Percentiles rank a stretch among this genome's conserved stretches.
Conservation (phyloP, 768 basidiomycete genomes). For the Tricholoma flavovirens region DNA sequence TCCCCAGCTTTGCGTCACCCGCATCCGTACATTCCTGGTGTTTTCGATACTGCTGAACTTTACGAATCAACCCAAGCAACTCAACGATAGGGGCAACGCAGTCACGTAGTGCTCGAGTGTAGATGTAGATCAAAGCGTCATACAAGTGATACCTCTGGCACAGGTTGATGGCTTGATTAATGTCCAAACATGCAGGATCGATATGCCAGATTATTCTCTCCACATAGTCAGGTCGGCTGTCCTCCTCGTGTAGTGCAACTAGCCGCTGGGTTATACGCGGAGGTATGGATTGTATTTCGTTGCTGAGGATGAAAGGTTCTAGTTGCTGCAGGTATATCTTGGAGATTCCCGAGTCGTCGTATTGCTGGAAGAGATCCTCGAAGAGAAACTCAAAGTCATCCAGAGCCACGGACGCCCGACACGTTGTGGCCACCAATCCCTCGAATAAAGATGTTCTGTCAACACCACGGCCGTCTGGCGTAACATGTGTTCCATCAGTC, state of each 20-base stretch:
- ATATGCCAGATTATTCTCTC: constrained; percentile 96
- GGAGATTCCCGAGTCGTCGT: constrained; percentile 77
- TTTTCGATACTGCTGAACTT: constrained; percentile 52
- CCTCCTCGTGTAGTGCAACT: constrained; percentile 70
- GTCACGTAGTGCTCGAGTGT: constrained; percentile 82
- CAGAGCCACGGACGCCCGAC: constrained; percentile 75
- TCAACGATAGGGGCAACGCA: constrained; percentile 88
- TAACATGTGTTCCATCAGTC: constrained; percentile 80
- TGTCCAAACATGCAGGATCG: constrained; percentile 83
- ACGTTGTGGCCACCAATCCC: constrained; percentile 71
- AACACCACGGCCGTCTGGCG: constrained; percentile 82
- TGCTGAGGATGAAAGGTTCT: constrained; percentile 75
- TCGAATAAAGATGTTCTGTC: constrained; percentile 90
- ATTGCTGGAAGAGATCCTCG: constrained; percentile 89
- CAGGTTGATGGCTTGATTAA: constrained; percentile 85
- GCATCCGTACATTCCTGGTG: constrained; percentile 27
- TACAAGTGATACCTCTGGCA: constrained; percentile 82
- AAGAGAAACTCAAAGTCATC: constrained; percentile 83
- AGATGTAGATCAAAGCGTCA: constrained; percentile 93
- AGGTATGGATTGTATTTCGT: constrained; percentile 68
- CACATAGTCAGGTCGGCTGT: constrained; percentile 63
- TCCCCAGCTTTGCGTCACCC: constrained; percentile 19
- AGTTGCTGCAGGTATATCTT: constrained; percentile 79
- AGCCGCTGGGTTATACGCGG: constrained; percentile 85
- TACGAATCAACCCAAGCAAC: constrained; percentile 69